Evolutionary conservation across 106 monocot genomes (phyloP), one percentile per base, ranked within the genome.

Genomic region (Narthecium ossifragum): DNA sequence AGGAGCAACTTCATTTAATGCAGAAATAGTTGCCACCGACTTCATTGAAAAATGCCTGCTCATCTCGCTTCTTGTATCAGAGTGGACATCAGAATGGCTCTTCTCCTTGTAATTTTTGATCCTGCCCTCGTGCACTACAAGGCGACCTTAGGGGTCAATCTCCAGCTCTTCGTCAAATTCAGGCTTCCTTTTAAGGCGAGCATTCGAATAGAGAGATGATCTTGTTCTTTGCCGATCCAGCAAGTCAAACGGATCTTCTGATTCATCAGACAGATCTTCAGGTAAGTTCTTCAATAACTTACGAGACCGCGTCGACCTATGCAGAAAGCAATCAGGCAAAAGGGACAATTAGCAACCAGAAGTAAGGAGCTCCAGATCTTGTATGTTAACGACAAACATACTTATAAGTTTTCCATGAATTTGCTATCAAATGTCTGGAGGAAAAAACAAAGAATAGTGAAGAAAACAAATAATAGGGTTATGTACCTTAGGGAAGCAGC

Each of bases 91-190:
- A 45, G 30, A 39, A 34, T 14, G 10, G 6, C 2, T 66, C 52
- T 78, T 80, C 29, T 78, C 68, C 47, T 53, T 78, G 63, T 76
- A 84, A 13, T 31, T 48, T 67, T 40, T 76, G 22, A 33, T 36
- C 28, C 65, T 39, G 1, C 79, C 80, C 20, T 80, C 83, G 4
- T 36, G 75, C 24, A 96, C 68, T 54, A 96, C 70, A 26, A 96
- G 75, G 23, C 94, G 94, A 0, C 94, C 94, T 3, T 96, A 80
- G n/a, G 66, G 15, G 27, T 84, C 83, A 4, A 90, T 55, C 63
- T 96, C 94, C 4, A 60, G 75, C 45, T 86, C 90, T 23, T 84
- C 89, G 15, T 64, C 46, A 36, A 53, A 40, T 22, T 56, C 70
- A 13, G 55, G 46, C 54, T 81, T 96, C 36, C 83, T 70, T 62